These are phyloP conservation scores for Candolleomyces aberdarensis DNA, from an alignment of 768 basidiomycete genomes.

Conservation along the genomic window DNA sequence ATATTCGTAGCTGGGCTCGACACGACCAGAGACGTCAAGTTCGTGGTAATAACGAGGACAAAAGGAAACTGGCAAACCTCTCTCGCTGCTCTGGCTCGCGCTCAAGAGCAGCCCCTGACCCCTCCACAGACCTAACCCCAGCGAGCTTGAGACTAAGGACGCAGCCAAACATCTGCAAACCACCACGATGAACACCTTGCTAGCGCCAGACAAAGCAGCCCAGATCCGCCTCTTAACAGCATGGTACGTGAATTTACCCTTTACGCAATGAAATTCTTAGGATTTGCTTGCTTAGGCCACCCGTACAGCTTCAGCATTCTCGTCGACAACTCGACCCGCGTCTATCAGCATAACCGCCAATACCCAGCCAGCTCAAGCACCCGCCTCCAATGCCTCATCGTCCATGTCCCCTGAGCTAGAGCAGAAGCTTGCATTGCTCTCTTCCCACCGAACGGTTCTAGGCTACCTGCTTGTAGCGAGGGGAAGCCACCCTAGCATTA, in stretches of 20 bases:
- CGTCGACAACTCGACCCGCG: background rate
- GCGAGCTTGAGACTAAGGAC: too few relatives aligned
- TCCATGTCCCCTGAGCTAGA: conserved; percentile 71
- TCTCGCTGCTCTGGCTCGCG: too few relatives aligned
- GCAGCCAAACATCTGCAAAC: too few relatives aligned
- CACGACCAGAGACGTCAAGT: too few relatives aligned
- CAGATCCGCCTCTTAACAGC: too few relatives aligned
- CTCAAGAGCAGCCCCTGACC: too few relatives aligned
- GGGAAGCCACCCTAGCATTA: conserved; percentile 69
- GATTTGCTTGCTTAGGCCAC: background rate
- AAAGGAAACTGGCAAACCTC: too few relatives aligned
- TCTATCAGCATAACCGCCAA: background rate
- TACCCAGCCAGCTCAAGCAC: background rate
- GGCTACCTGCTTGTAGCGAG: conserved; percentile 85
- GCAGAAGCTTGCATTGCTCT: conserved; percentile 69
- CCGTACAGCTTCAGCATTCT: background rate
- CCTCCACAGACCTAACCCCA: too few relatives aligned
- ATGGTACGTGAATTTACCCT: background rate
- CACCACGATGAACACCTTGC: too few relatives aligned
- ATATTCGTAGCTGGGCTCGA: too few relatives aligned
- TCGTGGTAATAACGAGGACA: too few relatives aligned
- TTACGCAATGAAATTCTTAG: background rate
- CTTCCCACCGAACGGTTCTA: conserved; percentile 79
- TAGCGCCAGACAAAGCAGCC: too few relatives aligned
- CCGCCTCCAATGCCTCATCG: background rate